These are phyloP conservation scores for Nothophytophthora sp. DNA, from an alignment of 352 stramenopile species.

Conservation along the genomic window DNA sequence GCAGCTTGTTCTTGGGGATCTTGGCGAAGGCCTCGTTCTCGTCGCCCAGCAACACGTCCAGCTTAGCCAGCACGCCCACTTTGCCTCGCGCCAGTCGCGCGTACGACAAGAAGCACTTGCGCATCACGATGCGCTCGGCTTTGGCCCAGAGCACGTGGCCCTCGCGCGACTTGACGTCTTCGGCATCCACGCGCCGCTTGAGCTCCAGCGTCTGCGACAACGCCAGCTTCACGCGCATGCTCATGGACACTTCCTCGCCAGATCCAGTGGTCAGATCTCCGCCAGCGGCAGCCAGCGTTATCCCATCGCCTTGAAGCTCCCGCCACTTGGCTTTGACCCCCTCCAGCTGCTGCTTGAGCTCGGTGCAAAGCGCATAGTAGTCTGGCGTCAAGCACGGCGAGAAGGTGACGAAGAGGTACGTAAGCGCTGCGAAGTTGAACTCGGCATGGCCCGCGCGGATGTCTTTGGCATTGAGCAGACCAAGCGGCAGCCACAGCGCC, in stretches of 20 bases:
- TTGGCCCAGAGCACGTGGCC: slow-evolving; percentile 73
- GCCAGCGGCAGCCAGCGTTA: background rate
- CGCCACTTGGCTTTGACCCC: slow-evolving; percentile 58
- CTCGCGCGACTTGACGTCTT: slow-evolving; percentile 61
- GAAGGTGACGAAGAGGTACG: slow-evolving; percentile 69
- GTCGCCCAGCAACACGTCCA: slow-evolving; percentile 39
- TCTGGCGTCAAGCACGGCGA: slow-evolving; percentile 57
- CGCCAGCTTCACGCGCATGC: slow-evolving; percentile 63
- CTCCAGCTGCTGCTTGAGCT: slow-evolving; percentile 60
- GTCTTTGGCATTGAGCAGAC: slow-evolving; percentile 64
- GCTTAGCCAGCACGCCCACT: slow-evolving; percentile 53
- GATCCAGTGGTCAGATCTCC: slow-evolving; percentile 1
- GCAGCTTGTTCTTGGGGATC: slow-evolving; percentile 45
- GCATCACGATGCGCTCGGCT: slow-evolving; percentile 66
- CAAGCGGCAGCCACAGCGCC: slow-evolving; percentile 68
- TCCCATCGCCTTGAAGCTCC: slow-evolving; percentile 42
- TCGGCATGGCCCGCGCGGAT: slow-evolving; percentile 70
- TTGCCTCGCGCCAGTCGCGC: slow-evolving; percentile 62
- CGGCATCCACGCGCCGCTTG: slow-evolving; percentile 62
- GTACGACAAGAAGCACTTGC: slow-evolving; percentile 81
- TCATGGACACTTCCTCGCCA: slow-evolving; percentile 35
- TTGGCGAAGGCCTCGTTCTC: slow-evolving; percentile 69
- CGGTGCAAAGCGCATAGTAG: slow-evolving; percentile 46
- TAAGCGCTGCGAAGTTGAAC: slow-evolving; percentile 75
- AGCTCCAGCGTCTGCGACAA: slow-evolving; percentile 74